A percentile compares a stretch with the other conserved stretches of the same genome.
Conservation (phyloP, 2,329 filamentous ascomycete species). For the Torrubiella hemipterigena region DNA sequence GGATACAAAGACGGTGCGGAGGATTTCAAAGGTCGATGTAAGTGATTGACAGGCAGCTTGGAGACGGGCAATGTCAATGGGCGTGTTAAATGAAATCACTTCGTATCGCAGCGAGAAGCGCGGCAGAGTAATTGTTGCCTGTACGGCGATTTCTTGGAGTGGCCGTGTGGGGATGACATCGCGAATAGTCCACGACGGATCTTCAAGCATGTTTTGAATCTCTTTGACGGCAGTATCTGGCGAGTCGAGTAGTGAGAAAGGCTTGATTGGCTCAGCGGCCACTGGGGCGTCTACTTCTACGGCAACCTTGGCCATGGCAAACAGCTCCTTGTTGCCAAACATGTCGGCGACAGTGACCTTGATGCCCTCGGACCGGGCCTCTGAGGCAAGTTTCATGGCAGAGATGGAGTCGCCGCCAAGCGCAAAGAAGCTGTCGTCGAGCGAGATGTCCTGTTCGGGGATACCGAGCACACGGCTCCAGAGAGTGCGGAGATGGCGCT, state of each 20-base stretch:
- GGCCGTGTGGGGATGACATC: constrained; percentile 48
- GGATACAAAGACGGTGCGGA: constrained; percentile 53
- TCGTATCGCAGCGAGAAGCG: constrained; percentile 54
- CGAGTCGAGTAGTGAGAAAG: constrained; percentile 39
- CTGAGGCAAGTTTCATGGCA: constrained; percentile 49
- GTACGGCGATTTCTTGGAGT: constrained; percentile 46
- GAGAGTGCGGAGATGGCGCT: constrained; percentile 29
- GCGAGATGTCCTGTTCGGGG: constrained; percentile 31
- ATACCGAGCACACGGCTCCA: constrained; percentile 36
- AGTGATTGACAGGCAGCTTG: constrained; percentile 39
- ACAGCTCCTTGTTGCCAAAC: constrained; percentile 34
- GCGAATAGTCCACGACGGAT: constrained; percentile 35
- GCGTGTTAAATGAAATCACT: constrained; percentile 46
- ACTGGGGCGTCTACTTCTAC: constrained; percentile 6
- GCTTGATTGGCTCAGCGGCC: constrained; percentile 18
- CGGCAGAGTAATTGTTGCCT: constrained; percentile 42
- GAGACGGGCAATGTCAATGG: constrained; percentile 35
- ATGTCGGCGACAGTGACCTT: constrained; percentile 42
- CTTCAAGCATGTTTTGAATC: constrained; percentile 38
- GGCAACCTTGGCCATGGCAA: constrained; percentile 40
- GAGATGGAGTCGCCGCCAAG: constrained; percentile 48
- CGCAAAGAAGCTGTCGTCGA: constrained; percentile 48
- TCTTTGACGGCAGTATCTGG: constrained; percentile 31
- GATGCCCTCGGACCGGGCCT: constrained; percentile 34
- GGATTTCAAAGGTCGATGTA: constrained; percentile 48